Conservation (phyloP, 1,139 yeast genomes). For the Kurtzmaniella quercitrusa region DNA sequence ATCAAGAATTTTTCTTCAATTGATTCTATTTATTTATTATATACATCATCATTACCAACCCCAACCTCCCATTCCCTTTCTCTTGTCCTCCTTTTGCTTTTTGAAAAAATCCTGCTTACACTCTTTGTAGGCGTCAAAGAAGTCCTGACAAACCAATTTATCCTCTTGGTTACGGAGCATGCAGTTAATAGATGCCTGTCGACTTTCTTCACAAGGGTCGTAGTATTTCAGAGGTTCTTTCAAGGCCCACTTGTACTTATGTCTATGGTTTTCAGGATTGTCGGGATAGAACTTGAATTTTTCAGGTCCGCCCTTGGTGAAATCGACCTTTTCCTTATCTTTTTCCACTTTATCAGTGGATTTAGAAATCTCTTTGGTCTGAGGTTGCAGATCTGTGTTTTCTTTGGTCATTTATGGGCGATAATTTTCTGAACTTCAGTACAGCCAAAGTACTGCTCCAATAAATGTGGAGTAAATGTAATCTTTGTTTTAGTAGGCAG, state of each 20-base stretch:
- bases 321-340: conserved; percentile 50
- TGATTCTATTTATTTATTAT: neutral
- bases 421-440: neutral
- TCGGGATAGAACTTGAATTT: conserved; percentile 80
- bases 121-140: conserved; percentile 88
- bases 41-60: conserved; percentile 35
- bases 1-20: neutral
- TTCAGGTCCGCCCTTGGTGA: conserved; percentile 50
- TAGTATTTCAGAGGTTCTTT: conserved; percentile 82
- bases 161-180: conserved; percentile 72
- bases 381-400: neutral
- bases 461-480: neutral
- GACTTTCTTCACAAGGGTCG: conserved; percentile 89
- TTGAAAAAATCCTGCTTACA: conserved; percentile 79
- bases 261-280: conserved; percentile 60
- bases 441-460: neutral
- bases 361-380: neutral
- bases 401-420: neutral
- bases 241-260: conserved; percentile 55
- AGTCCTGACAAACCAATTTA: conserved; percentile 72
- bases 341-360: conserved; percentile 30
- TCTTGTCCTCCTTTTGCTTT: conserved; percentile 34
- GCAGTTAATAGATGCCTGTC: conserved; percentile 83
- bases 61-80: conserved; percentile 45
- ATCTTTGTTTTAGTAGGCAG: neutral